Evolutionary conservation across 1,139 yeast genomes (phyloP).

Genomic region (Protomyces gravidus): DNA sequence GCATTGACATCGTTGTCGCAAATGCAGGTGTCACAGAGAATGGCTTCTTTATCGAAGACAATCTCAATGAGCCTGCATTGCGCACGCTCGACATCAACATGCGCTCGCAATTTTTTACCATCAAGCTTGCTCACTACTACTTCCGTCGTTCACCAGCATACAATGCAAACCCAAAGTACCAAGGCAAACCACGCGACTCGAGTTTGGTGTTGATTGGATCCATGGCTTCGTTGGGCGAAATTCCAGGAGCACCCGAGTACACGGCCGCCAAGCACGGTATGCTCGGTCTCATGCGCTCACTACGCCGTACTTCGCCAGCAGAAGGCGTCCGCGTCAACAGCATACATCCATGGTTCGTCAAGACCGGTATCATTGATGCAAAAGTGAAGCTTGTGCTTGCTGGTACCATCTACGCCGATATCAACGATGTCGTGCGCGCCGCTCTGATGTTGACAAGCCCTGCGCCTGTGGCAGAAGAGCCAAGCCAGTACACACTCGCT

Average conservation of each 20-base stretch:
- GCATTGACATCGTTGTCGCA: conserved; percentile 25
- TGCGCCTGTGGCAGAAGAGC: neutral
- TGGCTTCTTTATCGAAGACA: conserved; percentile 22
- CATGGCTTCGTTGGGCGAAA: conserved; percentile 26
- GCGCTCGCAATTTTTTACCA: conserved; percentile 20
- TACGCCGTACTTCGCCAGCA: conserved; percentile 20
- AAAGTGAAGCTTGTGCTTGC: conserved; percentile 23
- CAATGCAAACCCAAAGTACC: neutral
- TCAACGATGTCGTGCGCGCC: conserved; percentile 23
- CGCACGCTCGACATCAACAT: conserved; percentile 21
- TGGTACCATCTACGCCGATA: conserved; percentile 15
- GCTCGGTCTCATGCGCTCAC: conserved; percentile 24
- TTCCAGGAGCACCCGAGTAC: conserved; percentile 27
- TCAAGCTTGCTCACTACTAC: conserved; percentile 22
- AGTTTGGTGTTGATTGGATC: conserved; percentile 15
- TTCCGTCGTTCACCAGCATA: conserved; percentile 14
- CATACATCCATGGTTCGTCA: conserved; percentile 28
- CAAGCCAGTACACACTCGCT: neutral
- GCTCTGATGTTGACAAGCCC: conserved; percentile 9
- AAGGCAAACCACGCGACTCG: conserved; percentile 10
- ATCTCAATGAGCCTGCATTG: conserved; percentile 15
- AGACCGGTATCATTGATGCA: conserved; percentile 25
- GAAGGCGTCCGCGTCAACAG: conserved; percentile 24
- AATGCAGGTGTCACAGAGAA: conserved; percentile 27
- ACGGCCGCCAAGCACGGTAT: conserved; percentile 28